Base-by-base conservation (phyloP, 2,329 filamentous ascomycete species). In the Thelonectria discophora region DNA sequence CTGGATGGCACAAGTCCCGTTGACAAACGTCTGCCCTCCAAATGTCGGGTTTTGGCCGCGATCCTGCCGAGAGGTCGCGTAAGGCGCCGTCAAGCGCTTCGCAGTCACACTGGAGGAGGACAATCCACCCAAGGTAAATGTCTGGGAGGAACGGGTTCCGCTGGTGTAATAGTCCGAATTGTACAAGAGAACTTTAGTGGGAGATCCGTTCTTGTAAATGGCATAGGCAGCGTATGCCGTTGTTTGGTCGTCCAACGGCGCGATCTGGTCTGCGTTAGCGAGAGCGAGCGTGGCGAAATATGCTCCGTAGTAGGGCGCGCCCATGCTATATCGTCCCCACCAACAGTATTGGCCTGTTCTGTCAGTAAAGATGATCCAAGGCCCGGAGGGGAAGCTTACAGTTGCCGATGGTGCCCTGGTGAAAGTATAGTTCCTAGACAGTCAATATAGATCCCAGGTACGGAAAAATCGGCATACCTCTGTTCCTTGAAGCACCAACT, bases 301-400 rank as follows among this genome's bases (percentile, higher is more conserved):
- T 0, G 82, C 83, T 4, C 83, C 83, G 58, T 82, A 84, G 67
- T 84, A 86, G 0, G 83, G 82, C 0, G 81, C 77, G 0, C 81
- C 81, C 76, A 83, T 84, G 43, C 71, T 76, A 65, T 83, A 81
- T 3, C 78, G 73, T 3, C 79, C 80, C 77, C 78, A 82, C 75
- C 78, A 82, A 69, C 79, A 81, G 66, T 83, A 83, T 63, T 79
- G 77, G 62, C 73, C 74, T 76, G 13, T 24, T 11, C 24, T 32
- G 15, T 21, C 11, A 45, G 27, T 5, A 51, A 30, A 40, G 20
- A 24, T 9, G 9, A 15, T n/a, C 9, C 37, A 1, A 17, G 27
- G 7, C 2, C 27, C 7, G 5, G n/a, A 6, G 9, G 17, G 45
- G 64, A 42, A 67, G 72, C 69, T 75, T 72, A 73, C 82, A 84